Evolutionary conservation across 371 early-diverging fungal genomes (phyloP).

Genomic region (Actinomortierella ambigua): DNA sequence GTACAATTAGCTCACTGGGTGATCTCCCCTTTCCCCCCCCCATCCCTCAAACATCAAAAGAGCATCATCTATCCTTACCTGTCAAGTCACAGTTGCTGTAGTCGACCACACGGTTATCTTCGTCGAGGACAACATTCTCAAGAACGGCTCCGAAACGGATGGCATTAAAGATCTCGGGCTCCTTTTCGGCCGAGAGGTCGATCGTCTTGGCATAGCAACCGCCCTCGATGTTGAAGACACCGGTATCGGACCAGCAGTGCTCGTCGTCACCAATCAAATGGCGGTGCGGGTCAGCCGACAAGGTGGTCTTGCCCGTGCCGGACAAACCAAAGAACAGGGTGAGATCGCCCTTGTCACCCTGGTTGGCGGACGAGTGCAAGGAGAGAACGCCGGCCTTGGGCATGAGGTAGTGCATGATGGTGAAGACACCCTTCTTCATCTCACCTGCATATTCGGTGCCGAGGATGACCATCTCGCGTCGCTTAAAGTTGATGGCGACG

Average conservation of each 20-base stretch:
- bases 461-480: slow-evolving; percentile 85
- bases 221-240: slow-evolving; percentile 98
- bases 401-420: slow-evolving; percentile 99
- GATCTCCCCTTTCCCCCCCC: too few species aligned
- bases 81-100: slow-evolving; percentile 84
- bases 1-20: too few species aligned
- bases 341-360: slow-evolving; percentile 90
- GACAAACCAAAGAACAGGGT: slow-evolving; percentile 98
- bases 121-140: slow-evolving; percentile 94
- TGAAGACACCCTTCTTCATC: slow-evolving; percentile 98
- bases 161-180: slow-evolving; percentile 97
- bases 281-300: slow-evolving; percentile 94
- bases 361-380: slow-evolving; percentile 96
- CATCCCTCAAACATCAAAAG: too few species aligned
- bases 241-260: slow-evolving; percentile 97
- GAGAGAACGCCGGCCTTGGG: slow-evolving; percentile 95
- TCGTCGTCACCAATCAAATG: slow-evolving; percentile 97
- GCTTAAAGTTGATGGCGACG: slow-evolving; percentile 89
- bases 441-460: slow-evolving; percentile 98
- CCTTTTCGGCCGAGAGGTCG: slow-evolving; percentile 93
- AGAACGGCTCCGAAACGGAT: slow-evolving; percentile 94
- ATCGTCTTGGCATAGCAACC: slow-evolving; percentile 99
- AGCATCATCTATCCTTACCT: too few species aligned
- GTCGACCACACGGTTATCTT: slow-evolving; percentile 84
- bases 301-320: slow-evolving; percentile 98